A percentile compares a stretch with the other conserved stretches of the same genome.
phyloP scores from a whole-genome alignment of 2,329 filamentous ascomycete genomes.

The Periglandula ipomoeae region DNA sequence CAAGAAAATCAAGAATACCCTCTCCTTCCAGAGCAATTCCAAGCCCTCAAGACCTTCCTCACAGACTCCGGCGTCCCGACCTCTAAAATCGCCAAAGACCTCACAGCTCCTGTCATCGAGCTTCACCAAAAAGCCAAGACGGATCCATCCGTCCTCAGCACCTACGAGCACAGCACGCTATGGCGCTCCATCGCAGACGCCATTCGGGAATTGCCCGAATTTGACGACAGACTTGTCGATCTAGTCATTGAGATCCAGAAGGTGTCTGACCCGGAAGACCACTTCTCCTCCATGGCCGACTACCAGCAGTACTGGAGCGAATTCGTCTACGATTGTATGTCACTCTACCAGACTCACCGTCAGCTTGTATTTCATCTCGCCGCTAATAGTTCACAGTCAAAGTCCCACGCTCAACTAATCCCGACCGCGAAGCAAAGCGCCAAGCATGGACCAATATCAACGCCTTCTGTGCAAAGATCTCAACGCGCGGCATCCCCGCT shows the following conservation, averaged over 20 bases:
- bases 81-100: neutral
- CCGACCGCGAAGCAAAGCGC: slow-evolving; percentile 1
- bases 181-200: slow-evolving; percentile 1
- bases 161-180: neutral
- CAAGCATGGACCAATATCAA: slow-evolving; percentile 4
- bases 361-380: neutral
- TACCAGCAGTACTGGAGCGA: slow-evolving; percentile 1
- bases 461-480: slow-evolving; percentile 3
- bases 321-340: slow-evolving; percentile 1
- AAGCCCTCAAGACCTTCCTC: neutral
- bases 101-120: neutral
- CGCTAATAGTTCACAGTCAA: neutral
- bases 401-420: neutral
- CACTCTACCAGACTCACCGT: neutral
- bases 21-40: neutral
- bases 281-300: neutral
- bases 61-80: neutral
- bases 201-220: neutral
- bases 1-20: neutral
- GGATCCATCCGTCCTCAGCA: neutral
- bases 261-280: neutral
- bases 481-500: neutral
- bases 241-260: slow-evolving; percentile 3
- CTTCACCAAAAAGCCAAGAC: neutral
- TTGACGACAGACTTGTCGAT: neutral